Conservation (phyloP, 345 rosid species). For the Camelina hispida region DNA sequence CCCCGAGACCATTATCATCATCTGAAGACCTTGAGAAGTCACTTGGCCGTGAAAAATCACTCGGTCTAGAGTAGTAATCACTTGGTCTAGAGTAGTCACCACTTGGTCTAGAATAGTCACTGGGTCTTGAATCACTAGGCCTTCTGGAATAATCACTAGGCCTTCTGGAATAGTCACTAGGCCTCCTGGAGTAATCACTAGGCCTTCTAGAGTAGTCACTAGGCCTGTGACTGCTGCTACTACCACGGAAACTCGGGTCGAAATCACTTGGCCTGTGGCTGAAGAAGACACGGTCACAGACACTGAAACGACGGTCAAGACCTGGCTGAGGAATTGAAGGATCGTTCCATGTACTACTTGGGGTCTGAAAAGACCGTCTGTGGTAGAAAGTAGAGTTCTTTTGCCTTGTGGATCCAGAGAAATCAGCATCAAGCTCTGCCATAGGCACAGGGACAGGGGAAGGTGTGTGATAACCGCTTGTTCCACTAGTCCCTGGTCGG, state of each 20-base stretch:
- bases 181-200: conserved; percentile 37
- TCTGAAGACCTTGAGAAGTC: conserved; percentile 95
- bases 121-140: conserved; percentile 68
- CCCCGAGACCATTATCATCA: conserved; percentile 88
- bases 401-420: conserved; percentile 87
- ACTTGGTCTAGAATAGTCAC: conserved; percentile 46
- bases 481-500: conserved; percentile 90
- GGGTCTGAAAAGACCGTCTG: conserved; percentile 91
- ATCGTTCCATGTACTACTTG: conserved; percentile 75
- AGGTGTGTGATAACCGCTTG: conserved; percentile 72
- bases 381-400: conserved; percentile 87
- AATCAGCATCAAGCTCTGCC: conserved; percentile 89
- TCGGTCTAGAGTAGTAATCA: conserved; percentile 61
- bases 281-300: conserved; percentile 91
- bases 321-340: conserved; percentile 77
- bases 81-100: conserved; percentile 39
- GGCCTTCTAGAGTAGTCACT: conserved; percentile 62
- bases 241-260: no score
- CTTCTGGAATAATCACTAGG: conserved; percentile 83
- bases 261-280: conserved; percentile 83
- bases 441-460: conserved; percentile 95
- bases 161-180: conserved; percentile 60
- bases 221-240: conserved; percentile 59
- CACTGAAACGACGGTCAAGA: conserved; percentile 89
- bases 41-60: conserved; percentile 92